Evolutionary conservation across 1,284 basidiomycete species (phyloP).

Genomic region (Pulchroboletus neoregius): DNA sequence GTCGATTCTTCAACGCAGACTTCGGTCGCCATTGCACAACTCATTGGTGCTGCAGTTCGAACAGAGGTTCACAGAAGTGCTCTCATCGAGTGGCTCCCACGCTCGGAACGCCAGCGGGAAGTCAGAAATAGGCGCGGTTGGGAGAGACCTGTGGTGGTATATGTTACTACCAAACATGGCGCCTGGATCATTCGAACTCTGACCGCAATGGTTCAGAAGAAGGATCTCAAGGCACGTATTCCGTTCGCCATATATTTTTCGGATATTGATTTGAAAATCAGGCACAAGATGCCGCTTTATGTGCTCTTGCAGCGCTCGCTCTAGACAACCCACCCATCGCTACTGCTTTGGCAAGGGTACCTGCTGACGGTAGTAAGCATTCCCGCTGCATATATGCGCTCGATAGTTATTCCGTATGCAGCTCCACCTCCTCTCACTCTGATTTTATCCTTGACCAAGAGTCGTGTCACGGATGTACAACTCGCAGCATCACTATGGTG

Average conservation of each 20-base stretch:
- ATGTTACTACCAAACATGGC: constrained; percentile 42
- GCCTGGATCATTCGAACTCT: constrained; percentile 59
- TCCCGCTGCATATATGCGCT: constrained; percentile 2
- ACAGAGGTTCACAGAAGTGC: constrained; percentile 50
- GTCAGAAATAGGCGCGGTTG: constrained; percentile 63
- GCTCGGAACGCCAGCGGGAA: constrained; percentile 48
- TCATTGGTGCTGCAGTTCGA: constrained; percentile 52
- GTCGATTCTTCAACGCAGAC: constrained; percentile 39
- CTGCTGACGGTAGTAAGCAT: constrained; percentile 39
- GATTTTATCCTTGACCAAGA: constrained; percentile 50
- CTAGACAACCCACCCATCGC: constrained; percentile 62
- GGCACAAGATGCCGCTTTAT: constrained; percentile 68
- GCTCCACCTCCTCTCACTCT: constrained; percentile 36
- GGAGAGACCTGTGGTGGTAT: constrained; percentile 48
- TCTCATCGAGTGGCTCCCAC: constrained; percentile 64
- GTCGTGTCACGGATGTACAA: constrained; percentile 54
- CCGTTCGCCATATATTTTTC: background rate
- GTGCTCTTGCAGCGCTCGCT: constrained; percentile 65
- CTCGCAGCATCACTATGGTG: constrained; percentile 68
- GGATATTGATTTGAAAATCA: constrained; percentile 27
- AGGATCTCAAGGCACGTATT: constrained; percentile 49
- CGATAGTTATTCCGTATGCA: constrained; percentile 12
- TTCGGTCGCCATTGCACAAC: constrained; percentile 50
- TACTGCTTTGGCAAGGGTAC: constrained; percentile 40
- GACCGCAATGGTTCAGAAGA: constrained; percentile 43